phyloP scores from a whole-genome alignment of 176 grass and related monocot genomes.

The Musa beccarii region DNA sequence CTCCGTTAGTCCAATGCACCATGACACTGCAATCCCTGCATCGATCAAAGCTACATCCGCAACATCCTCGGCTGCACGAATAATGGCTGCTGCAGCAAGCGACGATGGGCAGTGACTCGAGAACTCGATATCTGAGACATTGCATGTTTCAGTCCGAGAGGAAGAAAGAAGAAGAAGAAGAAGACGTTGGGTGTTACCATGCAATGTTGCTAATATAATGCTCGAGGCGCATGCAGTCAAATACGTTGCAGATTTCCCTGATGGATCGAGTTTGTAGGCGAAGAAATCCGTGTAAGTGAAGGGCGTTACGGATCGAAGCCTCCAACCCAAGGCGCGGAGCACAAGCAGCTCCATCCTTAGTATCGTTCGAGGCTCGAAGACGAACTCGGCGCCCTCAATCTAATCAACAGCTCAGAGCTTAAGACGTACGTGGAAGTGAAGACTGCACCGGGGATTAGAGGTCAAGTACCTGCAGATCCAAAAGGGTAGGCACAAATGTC shows the following conservation, averaged over 20 bases:
- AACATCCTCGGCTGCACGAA: slow-evolving; percentile 47
- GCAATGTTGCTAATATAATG: slow-evolving; percentile 51
- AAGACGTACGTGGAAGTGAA: no score
- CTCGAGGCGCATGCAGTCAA: slow-evolving; percentile 47
- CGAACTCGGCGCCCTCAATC: slow-evolving; percentile 46
- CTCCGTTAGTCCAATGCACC: slow-evolving; percentile 79
- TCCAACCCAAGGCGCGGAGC: slow-evolving; percentile 60
- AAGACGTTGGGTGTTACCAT: slow-evolving; percentile 30
- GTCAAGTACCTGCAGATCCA: slow-evolving; percentile 62
- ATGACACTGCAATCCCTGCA: slow-evolving; percentile 39
- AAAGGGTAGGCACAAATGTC: slow-evolving; percentile 58
- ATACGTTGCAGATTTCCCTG: slow-evolving; percentile 40
- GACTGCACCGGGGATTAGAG: no score
- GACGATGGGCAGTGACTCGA: slow-evolving; percentile 72
- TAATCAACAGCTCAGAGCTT: background rate
- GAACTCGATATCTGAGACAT: slow-evolving; percentile 49
- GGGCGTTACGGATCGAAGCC: slow-evolving; percentile 70
- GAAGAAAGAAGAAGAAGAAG: no score
- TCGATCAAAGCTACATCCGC: slow-evolving; percentile 32
- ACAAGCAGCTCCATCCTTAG: slow-evolving; percentile 77
- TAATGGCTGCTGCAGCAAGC: slow-evolving; percentile 76
- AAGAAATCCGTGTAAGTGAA: slow-evolving; percentile 90
- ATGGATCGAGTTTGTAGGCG: slow-evolving; percentile 54
- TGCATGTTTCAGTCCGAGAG: slow-evolving; percentile 8
- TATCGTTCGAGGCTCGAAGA: slow-evolving; percentile 62